Conservation (phyloP, 805 yeast species). For the Zygosaccharomyces siamensis region DNA sequence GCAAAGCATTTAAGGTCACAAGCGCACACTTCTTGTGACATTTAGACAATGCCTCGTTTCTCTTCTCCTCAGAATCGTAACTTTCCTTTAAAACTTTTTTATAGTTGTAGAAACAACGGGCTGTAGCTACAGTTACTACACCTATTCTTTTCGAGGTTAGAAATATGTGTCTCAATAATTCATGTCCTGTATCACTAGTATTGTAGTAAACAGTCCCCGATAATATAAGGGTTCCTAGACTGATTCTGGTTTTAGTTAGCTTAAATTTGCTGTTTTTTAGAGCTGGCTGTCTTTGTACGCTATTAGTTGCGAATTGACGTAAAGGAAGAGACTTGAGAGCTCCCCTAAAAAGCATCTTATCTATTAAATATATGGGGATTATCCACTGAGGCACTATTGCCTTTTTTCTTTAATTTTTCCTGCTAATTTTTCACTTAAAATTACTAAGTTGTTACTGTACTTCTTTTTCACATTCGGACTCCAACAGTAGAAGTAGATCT, state of each 20-base stretch:
- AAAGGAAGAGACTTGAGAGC: not conserved
- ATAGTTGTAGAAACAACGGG: constrained; percentile 69
- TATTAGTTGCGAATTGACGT: constrained; percentile 7
- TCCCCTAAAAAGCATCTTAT: constrained; percentile 2
- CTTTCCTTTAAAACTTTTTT: constrained; percentile 46
- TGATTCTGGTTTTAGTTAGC: constrained; percentile 7
- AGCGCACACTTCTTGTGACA: constrained; percentile 76
- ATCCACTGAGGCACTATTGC: not conserved
- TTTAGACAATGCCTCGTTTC: constrained; percentile 47
- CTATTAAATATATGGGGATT: not conserved
- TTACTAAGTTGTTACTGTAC: not conserved
- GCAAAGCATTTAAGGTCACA: constrained; percentile 73
- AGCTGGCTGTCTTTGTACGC: not conserved
- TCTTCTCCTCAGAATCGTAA: constrained; percentile 43
- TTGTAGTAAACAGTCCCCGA: constrained; percentile 23
- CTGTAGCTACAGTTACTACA: constrained; percentile 63
- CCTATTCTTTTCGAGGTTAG: constrained; percentile 48
- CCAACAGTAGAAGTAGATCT: not conserved
- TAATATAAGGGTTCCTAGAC: constrained; percentile 10
- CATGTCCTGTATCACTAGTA: constrained; percentile 28
- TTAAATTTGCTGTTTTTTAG: constrained; percentile 1
- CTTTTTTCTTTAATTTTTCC: not conserved
- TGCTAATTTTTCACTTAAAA: not conserved
- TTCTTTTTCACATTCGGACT: not conserved
- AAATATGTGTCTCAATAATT: constrained; percentile 21